A percentile compares a stretch with the other conserved stretches of the same genome.
Evolutionary conservation across 1,139 yeast genomes (phyloP).

Genomic region (Zygosaccharomyces sapae): DNA sequence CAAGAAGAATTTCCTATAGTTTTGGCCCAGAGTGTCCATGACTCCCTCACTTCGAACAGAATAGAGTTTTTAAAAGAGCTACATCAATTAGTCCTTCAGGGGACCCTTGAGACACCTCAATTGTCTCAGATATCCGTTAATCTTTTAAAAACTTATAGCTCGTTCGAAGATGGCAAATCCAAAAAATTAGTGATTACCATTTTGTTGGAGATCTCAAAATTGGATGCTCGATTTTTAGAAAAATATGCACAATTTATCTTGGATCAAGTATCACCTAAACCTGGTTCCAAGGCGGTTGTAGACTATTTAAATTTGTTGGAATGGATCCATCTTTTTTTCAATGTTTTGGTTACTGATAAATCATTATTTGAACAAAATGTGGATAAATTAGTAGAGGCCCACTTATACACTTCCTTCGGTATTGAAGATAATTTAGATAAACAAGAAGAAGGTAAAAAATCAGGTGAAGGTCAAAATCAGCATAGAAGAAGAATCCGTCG

Average conservation of each 20-base stretch:
- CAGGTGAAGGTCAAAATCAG: constrained; percentile 31
- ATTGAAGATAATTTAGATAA: constrained; percentile 27
- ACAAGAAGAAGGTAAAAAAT: constrained; percentile 24
- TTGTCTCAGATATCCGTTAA: constrained; percentile 22
- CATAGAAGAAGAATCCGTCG: constrained; percentile 50
- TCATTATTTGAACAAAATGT: constrained; percentile 15
- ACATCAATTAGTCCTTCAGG: constrained; percentile 17
- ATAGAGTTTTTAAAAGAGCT: constrained; percentile 22
- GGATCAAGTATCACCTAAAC: constrained; percentile 27
- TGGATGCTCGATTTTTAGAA: constrained; percentile 38
- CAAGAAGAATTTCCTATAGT: constrained; percentile 25
- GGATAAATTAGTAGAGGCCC: constrained; percentile 23
- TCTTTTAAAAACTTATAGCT: constrained; percentile 42
- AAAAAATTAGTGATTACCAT: constrained; percentile 42
- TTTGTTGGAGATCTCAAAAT: constrained; percentile 39
- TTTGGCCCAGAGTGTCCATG: constrained; percentile 21
- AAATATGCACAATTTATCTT: constrained; percentile 42
- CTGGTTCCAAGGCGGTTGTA: constrained; percentile 29
- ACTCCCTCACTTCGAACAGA: constrained; percentile 23
- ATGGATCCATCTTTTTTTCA: constrained; percentile 29
- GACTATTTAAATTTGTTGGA: constrained; percentile 34
- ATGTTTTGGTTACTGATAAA: constrained; percentile 15
- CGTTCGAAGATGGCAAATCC: constrained; percentile 48
- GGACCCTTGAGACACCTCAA: constrained; percentile 25
- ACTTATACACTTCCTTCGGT: constrained; percentile 21